These are phyloP conservation scores for Pilasporangium apinafurcum DNA, from an alignment of 352 stramenopile genomes.

Conservation along the genomic window DNA sequence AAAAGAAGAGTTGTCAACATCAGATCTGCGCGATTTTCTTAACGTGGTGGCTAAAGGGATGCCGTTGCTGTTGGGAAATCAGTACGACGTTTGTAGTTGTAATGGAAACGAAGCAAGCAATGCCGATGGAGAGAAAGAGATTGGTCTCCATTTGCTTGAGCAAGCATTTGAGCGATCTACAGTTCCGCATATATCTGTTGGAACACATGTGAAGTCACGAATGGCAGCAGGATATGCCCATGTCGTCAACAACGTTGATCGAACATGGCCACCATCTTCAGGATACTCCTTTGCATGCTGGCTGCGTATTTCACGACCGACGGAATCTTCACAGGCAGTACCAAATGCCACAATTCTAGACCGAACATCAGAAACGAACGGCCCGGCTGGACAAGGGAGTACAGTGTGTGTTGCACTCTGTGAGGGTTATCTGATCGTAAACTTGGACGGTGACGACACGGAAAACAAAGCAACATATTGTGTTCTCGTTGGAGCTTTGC, in stretches of 20 bases:
- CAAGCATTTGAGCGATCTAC: constrained; percentile 25
- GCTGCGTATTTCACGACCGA: constrained; percentile 39
- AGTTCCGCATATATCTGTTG: constrained; percentile 49
- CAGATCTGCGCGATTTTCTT: constrained; percentile 44
- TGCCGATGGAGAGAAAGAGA: constrained; percentile 10
- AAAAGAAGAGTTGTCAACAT: constrained; percentile 41
- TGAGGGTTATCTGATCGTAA: constrained; percentile 43
- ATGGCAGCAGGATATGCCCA: constrained; percentile 63
- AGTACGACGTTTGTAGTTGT: too few species aligned
- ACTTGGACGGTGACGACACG: constrained; percentile 27
- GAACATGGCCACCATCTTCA: constrained; percentile 57
- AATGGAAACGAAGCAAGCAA: background rate
- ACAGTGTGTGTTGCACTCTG: constrained; percentile 40
- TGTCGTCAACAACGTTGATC: constrained; percentile 50
- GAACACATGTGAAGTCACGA: constrained; percentile 34
- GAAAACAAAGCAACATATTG: constrained; percentile 34
- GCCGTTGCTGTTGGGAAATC: constrained; percentile 29
- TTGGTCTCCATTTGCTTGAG: constrained; percentile 41
- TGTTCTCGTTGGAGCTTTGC: constrained; percentile 47
- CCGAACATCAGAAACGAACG: background rate
- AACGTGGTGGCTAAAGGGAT: constrained; percentile 44
- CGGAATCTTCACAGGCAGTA: background rate
- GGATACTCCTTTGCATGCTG: constrained; percentile 79
- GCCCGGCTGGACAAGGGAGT: background rate
- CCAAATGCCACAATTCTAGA: background rate